Conservation (phyloP, 83 land plant genomes). For the Diphasiastrum complanatum region DNA sequence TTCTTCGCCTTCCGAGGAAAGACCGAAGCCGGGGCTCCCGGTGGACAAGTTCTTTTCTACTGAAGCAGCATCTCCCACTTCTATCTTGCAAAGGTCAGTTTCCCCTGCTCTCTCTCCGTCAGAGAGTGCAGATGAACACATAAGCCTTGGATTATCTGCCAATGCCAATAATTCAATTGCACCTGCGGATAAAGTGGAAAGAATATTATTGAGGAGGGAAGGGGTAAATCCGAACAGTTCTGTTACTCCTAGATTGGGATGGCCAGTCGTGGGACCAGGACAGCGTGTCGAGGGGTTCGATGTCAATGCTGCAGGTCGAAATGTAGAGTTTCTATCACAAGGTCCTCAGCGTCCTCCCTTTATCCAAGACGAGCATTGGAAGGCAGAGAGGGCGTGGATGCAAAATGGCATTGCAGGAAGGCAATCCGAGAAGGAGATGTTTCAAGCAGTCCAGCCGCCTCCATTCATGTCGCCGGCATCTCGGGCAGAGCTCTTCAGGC, state of each 20-base stretch:
- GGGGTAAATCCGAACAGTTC: conserved; percentile 21
- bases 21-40: conserved; percentile 20
- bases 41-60: conserved; percentile 18
- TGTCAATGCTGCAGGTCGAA: conserved; percentile 10
- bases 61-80: conserved; percentile 28
- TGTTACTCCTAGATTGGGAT: conserved; percentile 23
- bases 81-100: conserved; percentile 18
- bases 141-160: conserved; percentile 9
- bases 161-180: conserved; percentile 13
- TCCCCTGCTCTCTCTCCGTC: conserved; percentile 15
- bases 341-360: not conserved
- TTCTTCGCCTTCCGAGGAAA: conserved; percentile 1
- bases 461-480: conserved; percentile 11
- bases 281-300: conserved; percentile 27
- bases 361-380: conserved; percentile 11
- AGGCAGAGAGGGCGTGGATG: conserved; percentile 12
- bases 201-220: conserved; percentile 21
- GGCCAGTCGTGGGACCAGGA: conserved; percentile 13
- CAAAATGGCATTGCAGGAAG: conserved; percentile 16
- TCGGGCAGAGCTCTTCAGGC: conserved; percentile 16
- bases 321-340: conserved; percentile 1
- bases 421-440: conserved; percentile 20
- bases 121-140: conserved; percentile 11
- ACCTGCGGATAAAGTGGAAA: conserved; percentile 18
- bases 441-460: conserved; percentile 19